Evolutionary conservation across 352 stramenopile genomes (phyloP), one percentile per base, ranked within the genome.

Genomic region (Pythium oligandrum): DNA sequence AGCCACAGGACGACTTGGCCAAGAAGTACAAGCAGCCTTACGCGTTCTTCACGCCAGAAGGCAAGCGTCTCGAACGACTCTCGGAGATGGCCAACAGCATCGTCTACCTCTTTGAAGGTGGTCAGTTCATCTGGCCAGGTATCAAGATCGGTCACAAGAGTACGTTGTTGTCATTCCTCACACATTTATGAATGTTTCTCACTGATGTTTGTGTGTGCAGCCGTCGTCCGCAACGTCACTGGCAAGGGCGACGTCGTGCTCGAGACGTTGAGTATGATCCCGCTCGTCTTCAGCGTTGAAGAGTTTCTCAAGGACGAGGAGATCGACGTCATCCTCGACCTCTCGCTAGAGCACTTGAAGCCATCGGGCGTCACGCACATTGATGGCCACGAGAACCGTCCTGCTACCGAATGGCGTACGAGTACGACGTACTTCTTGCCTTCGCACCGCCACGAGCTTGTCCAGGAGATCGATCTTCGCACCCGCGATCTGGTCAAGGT

Each of bases 341-440:
- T 89, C 48, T 88, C 81, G 33, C 68, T 87, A 53, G 59, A 71
- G 31, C 75, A 90, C 44, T 53, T 91, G 33, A 61, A 66, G 26
- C 75, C 80, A 9, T 91, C 80, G 6, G 72, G 64, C 10, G 79
- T 92, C 51, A 75, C 67, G 32, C 66, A 78, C 37, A 68, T 75
- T 10, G 82, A 90, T 49, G 79, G 74, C 11, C 70, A 92, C 50
- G 75, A 86, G 53, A 78, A 78, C 40, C 73, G 75, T 3, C 70
- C 78, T 2, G 66, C 73, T 7, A 88, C 77, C 2, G 74, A 88
- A 50, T 92, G 78, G 81, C 69, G 81, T 43, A 92, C 81, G 36
- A 88, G 75, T 60, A 90, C 77, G 36, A 92, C 75, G 37, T 87
- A 88, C 61, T 92, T 83, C 43, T 44, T 92, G 45, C 55, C 81